phyloP scores from a whole-genome alignment of 2,329 filamentous ascomycete species.

The Talaromyces sp. region DNA sequence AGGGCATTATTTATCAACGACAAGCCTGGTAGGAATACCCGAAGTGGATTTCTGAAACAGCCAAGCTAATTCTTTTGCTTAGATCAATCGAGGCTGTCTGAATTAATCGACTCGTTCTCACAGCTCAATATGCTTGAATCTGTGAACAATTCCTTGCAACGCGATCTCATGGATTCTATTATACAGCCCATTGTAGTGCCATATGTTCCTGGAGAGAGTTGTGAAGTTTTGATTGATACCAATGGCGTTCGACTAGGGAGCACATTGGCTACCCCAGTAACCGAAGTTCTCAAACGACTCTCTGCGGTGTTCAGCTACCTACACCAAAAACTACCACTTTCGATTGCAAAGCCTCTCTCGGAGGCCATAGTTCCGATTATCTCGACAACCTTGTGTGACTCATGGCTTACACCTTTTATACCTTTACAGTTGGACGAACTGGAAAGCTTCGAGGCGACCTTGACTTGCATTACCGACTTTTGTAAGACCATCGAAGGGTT shows the following conservation, averaged over 20 bases:
- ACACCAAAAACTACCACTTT: conserved; percentile 43
- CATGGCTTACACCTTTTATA: conserved; percentile 71
- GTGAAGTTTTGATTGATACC: conserved; percentile 22
- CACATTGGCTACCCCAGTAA: conserved; percentile 20
- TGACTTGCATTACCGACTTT: conserved; percentile 62
- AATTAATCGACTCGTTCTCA: conserved; percentile 23
- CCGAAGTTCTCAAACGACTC: conserved; percentile 40
- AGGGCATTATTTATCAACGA: conserved; percentile 54
- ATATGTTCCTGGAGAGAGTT: conserved; percentile 18
- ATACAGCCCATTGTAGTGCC: conserved; percentile 29
- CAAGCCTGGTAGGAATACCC: conserved; percentile 43
- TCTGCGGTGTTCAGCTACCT: conserved; percentile 47
- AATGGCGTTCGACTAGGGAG: conserved; percentile 22
- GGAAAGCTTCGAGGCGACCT: conserved; percentile 62
- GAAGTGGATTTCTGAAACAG: not conserved
- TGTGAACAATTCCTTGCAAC: conserved; percentile 27
- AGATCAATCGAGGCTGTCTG: conserved; percentile 23
- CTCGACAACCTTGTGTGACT: conserved; percentile 60
- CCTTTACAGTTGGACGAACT: conserved; percentile 70
- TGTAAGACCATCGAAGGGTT: conserved; percentile 57
- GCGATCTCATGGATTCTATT: conserved; percentile 24
- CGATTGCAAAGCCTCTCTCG: conserved; percentile 53
- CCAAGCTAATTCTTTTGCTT: not conserved
- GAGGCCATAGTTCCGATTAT: conserved; percentile 65
- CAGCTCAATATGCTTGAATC: conserved; percentile 26